Conservation (phyloP, 208 protist species). For the Herpetomonas tarakana region DNA sequence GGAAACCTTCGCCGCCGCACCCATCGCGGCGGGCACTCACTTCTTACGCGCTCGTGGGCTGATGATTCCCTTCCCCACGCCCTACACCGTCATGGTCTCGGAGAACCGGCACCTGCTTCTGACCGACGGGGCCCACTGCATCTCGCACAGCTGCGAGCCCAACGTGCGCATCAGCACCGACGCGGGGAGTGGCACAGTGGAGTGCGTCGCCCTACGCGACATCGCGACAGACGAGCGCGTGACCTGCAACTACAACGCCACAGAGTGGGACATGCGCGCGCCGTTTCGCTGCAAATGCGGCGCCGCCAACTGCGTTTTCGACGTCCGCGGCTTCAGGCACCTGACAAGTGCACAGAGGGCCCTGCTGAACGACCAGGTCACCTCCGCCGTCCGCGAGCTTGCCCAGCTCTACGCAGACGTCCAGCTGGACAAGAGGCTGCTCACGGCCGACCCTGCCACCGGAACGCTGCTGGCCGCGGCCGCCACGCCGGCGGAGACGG, state of each 20-base stretch:
- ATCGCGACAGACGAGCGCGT: conserved; percentile 63
- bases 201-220: conserved; percentile 70
- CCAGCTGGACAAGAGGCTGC: conserved; percentile 36
- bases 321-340: conserved; percentile 80
- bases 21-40: conserved; percentile 46
- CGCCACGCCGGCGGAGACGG: conserved; percentile 28
- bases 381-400: conserved; percentile 54
- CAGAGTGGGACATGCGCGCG: conserved; percentile 78
- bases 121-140: conserved; percentile 62
- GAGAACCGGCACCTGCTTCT: conserved; percentile 70
- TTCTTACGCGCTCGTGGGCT: conserved; percentile 64
- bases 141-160: conserved; percentile 83
- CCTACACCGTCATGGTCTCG: conserved; percentile 66
- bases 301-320: conserved; percentile 46
- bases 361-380: conserved; percentile 36
- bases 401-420: conserved; percentile 32
- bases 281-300: conserved; percentile 74
- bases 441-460: conserved; percentile 18
- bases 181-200: conserved; percentile 53
- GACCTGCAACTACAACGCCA: conserved; percentile 80
- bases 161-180: conserved; percentile 71
- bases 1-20: conserved; percentile 43
- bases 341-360: conserved; percentile 48
- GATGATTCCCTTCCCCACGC: conserved; percentile 61
- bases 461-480: conserved; percentile 30